Evolutionary conservation across 805 yeast genomes (phyloP).

Genomic region (Suhomyces canberraensis): DNA sequence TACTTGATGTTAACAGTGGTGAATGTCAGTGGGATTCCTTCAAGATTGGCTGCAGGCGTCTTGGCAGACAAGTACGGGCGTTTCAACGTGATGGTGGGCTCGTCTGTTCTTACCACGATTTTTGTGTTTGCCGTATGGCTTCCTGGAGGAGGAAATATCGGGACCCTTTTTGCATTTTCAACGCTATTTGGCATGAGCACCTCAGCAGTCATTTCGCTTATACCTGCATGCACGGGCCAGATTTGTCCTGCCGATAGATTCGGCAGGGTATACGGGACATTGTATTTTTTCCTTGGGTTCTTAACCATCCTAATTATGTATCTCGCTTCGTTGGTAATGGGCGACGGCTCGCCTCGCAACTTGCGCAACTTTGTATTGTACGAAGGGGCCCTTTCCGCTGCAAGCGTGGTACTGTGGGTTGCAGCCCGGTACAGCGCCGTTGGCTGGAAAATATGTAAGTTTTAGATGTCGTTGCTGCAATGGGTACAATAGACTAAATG

Average conservation of each 20-base stretch:
- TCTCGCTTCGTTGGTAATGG: conserved; percentile 24
- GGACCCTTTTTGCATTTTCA: conserved; percentile 44
- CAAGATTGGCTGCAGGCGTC: conserved; percentile 30
- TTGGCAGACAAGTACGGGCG: conserved; percentile 42
- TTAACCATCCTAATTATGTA: conserved; percentile 29
- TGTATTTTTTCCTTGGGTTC: conserved; percentile 39
- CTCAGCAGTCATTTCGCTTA: conserved; percentile 53
- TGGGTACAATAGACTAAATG: too few species aligned
- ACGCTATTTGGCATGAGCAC: conserved; percentile 53
- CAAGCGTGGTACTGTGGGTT: conserved; percentile 38
- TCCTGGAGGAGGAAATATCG: conserved; percentile 28
- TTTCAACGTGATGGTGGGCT: conserved; percentile 47
- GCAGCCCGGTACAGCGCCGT: conserved; percentile 44
- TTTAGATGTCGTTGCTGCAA: not conserved
- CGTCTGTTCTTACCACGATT: conserved; percentile 29
- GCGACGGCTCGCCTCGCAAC: conserved; percentile 20
- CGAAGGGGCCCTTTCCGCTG: conserved; percentile 39
- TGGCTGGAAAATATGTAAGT: conserved; percentile 28
- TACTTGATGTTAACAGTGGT: conserved; percentile 47
- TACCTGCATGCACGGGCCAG: conserved; percentile 59
- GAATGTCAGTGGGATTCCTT: conserved; percentile 43
- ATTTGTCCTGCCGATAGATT: conserved; percentile 53
- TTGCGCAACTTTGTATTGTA: conserved; percentile 45
- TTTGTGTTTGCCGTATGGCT: conserved; percentile 23
- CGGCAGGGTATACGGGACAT: conserved; percentile 54